Conservation (phyloP, 225 moss, liverwort and hornwort genomes). For the Marchantia polymorpha region DNA sequence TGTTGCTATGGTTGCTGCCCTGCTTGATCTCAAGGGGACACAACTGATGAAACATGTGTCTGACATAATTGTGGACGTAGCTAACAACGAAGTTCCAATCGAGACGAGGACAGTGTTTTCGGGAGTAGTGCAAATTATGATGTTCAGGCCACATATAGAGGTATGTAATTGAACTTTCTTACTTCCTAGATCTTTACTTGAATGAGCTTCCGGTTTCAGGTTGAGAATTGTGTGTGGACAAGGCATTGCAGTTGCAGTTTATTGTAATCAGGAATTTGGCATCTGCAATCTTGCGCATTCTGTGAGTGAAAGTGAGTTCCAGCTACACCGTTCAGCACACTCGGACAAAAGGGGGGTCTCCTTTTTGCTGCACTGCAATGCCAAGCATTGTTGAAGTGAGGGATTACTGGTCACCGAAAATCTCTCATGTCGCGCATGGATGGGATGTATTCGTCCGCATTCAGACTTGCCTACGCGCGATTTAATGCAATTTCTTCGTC, state of each 20-base stretch:
- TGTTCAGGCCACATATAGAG: conserved; percentile 54
- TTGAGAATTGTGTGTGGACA: not conserved
- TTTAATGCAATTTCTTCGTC: not conserved
- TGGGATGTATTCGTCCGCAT: no score
- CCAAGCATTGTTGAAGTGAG: no score
- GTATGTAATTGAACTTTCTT: conserved; percentile 29
- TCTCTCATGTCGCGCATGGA: no score
- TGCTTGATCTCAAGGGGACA: conserved; percentile 60
- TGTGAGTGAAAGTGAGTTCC: no score
- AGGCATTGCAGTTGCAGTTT: no score
- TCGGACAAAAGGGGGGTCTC: no score
- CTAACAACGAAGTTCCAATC: conserved; percentile 56
- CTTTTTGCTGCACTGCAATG: no score
- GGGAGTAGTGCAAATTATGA: conserved; percentile 59
- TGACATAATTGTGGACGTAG: conserved; percentile 60
- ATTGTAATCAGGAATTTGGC: no score
- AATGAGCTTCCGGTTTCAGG: not conserved
- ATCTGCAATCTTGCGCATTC: no score
- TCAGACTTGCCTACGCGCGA: not conserved
- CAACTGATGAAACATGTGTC: conserved; percentile 61
- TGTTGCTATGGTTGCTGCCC: conserved; percentile 53
- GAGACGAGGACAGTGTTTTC: conserved; percentile 57
- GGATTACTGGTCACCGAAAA: no score
- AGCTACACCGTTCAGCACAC: no score
- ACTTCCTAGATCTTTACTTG: no score